Evolutionary conservation across 2,329 filamentous ascomycete genomes (phyloP).

Genomic region (Arthrinium puccinioides): DNA sequence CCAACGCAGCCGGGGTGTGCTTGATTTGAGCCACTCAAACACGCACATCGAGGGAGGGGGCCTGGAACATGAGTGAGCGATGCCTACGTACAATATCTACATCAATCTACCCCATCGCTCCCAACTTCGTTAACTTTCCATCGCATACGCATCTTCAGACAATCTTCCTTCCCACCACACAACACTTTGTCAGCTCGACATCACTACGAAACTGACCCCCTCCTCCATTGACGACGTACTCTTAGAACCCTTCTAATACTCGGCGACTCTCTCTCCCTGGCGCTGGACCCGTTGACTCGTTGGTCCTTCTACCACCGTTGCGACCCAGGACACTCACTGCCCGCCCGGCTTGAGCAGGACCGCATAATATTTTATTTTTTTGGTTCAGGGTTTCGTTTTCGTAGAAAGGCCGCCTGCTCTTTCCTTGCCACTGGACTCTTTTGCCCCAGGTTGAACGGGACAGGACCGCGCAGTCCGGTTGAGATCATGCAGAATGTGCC

Average conservation of each 20-base stretch:
- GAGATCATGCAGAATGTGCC: constrained; percentile 49
- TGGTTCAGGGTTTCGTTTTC: constrained; percentile 17
- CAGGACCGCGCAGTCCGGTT: constrained; percentile 1
- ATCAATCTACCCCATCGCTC: constrained; percentile 20
- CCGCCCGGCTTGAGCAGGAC: constrained; percentile 2
- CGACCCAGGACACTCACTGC: constrained; percentile 6
- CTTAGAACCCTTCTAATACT: constrained; percentile 2
- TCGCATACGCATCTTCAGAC: constrained; percentile 1
- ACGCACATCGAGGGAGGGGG: constrained; percentile 15
- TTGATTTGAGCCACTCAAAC: constrained; percentile 26
- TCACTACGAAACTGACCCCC: no score
- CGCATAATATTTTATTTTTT: constrained; percentile 13
- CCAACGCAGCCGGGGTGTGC: constrained; percentile 17
- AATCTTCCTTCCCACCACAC: background rate
- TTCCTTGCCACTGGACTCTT: constrained; percentile 11
- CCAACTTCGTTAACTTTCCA: constrained; percentile 14
- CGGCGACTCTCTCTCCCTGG: constrained; percentile 13
- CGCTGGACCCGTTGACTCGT: constrained; percentile 45
- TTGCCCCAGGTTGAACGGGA: constrained; percentile 1
- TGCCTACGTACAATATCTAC: constrained; percentile 23
- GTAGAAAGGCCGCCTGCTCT: constrained; percentile 24
- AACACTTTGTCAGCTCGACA: constrained; percentile 6
- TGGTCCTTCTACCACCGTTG: constrained; percentile 25
- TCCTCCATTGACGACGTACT: constrained; percentile 7
- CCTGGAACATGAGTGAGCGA: constrained; percentile 4